These are phyloP conservation scores for Hypoxylon sp. DNA, from an alignment of 2,329 filamentous ascomycete genomes.

Conservation along the genomic window DNA sequence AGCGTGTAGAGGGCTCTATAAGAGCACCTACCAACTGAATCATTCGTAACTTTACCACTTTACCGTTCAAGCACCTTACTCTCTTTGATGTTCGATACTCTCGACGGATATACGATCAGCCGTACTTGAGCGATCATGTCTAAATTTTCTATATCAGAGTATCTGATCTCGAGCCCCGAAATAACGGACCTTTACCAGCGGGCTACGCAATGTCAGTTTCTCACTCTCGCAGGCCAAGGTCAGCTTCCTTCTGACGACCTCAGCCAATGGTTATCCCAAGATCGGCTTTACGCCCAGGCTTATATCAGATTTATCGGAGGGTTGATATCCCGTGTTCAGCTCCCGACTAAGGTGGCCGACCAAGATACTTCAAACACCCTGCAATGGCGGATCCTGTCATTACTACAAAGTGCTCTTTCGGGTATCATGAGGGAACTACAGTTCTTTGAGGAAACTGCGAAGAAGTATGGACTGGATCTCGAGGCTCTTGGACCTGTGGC, in stretches of 20 bases:
- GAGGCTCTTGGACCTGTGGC: slow-evolving; percentile 35
- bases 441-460: slow-evolving; percentile 51
- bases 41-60: background rate
- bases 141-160: slow-evolving; percentile 40
- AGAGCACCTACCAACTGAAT: background rate
- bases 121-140: slow-evolving; percentile 32
- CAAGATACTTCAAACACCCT: slow-evolving; percentile 34
- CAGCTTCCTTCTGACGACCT: slow-evolving; percentile 45
- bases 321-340: slow-evolving; percentile 49
- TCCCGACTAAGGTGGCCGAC: slow-evolving; percentile 37
- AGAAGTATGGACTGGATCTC: slow-evolving; percentile 47
- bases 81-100: background rate
- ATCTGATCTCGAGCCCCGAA: slow-evolving; percentile 43
- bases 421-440: slow-evolving; percentile 49
- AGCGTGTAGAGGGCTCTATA: slow-evolving; percentile 5
- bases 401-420: slow-evolving; percentile 48
- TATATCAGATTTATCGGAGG: slow-evolving; percentile 52
- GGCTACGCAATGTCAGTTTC: slow-evolving; percentile 49
- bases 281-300: slow-evolving; percentile 52
- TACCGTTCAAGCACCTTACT: background rate
- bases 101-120: background rate
- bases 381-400: slow-evolving; percentile 48
- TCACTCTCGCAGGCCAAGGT: slow-evolving; percentile 49
- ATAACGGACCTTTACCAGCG: slow-evolving; percentile 45
- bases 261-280: slow-evolving; percentile 52